Evolutionary conservation across 768 basidiomycete genomes (phyloP), one percentile per base, ranked within the genome.

Genomic region (Trametes villosa): DNA sequence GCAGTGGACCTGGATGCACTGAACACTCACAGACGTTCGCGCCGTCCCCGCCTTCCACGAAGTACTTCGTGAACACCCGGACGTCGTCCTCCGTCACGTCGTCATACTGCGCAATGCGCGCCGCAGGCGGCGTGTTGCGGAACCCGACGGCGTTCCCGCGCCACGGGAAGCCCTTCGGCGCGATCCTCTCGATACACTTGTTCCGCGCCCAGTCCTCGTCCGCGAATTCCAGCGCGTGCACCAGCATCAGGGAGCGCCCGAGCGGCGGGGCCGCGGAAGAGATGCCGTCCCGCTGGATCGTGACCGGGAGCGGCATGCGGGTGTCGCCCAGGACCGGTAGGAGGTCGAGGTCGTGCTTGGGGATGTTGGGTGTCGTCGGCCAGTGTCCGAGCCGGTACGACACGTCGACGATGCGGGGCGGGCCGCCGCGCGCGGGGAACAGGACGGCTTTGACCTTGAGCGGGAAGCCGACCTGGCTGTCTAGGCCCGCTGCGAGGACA

Each of bases 391-490:
- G 42, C 24, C 34, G 41, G 48, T 50, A 58, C 2, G 47, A 4
- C 7, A 58, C 20, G 18, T 58, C 47, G 57, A 58, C 29, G 24
- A 58, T 38, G 38, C 57, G 57, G 4, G 47, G 57, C 17, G 38
- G 26, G 27, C 38, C 57, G 9, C 57, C 57, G n/a, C 26, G 38
- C 8, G 42, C 45, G 18, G 57, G 57, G 29, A 58, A 58, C 5
- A 51, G 40, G 2, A 58, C 24, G 20, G 57, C 57, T 12, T 58
- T 50, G 11, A 48, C 47, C 20, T 20, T 57, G 12, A 48, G 46
- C 13, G 47, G 48, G 29, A 2, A n/a, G 40, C 30, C 29, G 15
- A 26, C 49, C 41, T 42, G 31, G n/a, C 13, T 4, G 11, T 18
- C 31, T 8, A 46, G 33, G 5, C 49, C 30, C 12, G 29, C 29